phyloP scores from a whole-genome alignment of 1,139 yeast species.

The Yamadazyma diddensiae region DNA sequence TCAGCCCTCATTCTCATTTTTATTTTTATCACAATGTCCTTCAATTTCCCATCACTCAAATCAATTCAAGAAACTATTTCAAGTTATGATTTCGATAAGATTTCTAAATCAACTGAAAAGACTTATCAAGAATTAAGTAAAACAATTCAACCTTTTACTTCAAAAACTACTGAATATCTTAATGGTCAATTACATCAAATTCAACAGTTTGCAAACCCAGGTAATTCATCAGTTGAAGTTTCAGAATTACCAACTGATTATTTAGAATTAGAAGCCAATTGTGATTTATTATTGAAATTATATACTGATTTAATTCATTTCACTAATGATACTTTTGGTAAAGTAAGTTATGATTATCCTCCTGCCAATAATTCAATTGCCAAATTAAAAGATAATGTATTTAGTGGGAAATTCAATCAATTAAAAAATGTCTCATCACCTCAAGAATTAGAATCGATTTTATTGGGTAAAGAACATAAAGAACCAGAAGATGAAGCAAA shows the following conservation, averaged over 20 bases:
- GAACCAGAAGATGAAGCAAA: slow-evolving; percentile 15
- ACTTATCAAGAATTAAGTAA: slow-evolving; percentile 42
- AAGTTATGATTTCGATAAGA: slow-evolving; percentile 37
- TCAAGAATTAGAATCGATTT: slow-evolving; percentile 58
- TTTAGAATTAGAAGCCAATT: slow-evolving; percentile 60
- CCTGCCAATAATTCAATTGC: slow-evolving; percentile 54
- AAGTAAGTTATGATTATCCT: slow-evolving; percentile 71
- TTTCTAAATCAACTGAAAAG: slow-evolving; percentile 39
- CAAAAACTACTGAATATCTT: slow-evolving; percentile 38
- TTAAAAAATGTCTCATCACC: slow-evolving; percentile 61
- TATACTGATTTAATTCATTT: slow-evolving; percentile 59
- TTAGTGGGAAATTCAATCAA: slow-evolving; percentile 54
- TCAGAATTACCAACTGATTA: slow-evolving; percentile 76
- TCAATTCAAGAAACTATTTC: slow-evolving; percentile 46
- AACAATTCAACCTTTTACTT: slow-evolving; percentile 42
- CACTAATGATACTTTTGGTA: slow-evolving; percentile 58
- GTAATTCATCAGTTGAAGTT: slow-evolving; percentile 32
- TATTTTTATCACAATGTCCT: slow-evolving; percentile 47
- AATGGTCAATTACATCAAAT: slow-evolving; percentile 42
- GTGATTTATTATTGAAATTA: slow-evolving; percentile 59
- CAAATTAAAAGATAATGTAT: slow-evolving; percentile 48
- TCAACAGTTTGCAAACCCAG: slow-evolving; percentile 36
- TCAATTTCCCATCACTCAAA: slow-evolving; percentile 49
- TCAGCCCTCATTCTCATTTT: no score
- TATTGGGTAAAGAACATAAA: slow-evolving; percentile 24